Base-by-base conservation (phyloP, 2,329 filamentous ascomycete genomes). In the Pseudogymnoascus sp. region DNA sequence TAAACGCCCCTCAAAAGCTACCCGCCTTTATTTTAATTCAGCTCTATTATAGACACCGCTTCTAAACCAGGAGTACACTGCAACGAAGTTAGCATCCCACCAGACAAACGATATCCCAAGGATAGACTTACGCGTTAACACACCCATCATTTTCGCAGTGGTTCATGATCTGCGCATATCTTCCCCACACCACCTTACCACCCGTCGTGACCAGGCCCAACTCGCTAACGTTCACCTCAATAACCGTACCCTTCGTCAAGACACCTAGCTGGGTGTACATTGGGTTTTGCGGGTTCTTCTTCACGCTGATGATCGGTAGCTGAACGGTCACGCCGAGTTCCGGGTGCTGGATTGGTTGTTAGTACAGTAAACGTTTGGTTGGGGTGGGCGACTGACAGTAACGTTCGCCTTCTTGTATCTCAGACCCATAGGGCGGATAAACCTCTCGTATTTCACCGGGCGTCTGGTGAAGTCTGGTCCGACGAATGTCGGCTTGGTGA, bases 201-300 rank as follows among this genome's bases (percentile, higher is more conserved):
- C 87, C 87, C 1, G 92, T 88, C 2, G 93, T 97, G 23, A 93
- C 91, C 64, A 96, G 80, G 67, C 93, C 93, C 67, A 97, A 77
- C 75, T 97, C 93, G 63, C 84, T 88, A 31, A 96, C 91, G 74
- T 97, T 96, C 71, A 96, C 91, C 77, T 96, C 92, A 72, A 92
- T 85, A 65, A 87, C 83, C 31, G 86, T 92, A 67, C 90, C 90
- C 78, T 91, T 91, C 62, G 89, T 92, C 72, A 96, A 75, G 1
- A 96, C 91, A 66, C 92, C 92, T 4, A 97, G 80, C 72, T 96
- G 91, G 0, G 92, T 96, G 78, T 96, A 96, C 71, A 96, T 81
- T 0, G 90, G 90, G 74, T 90, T 91, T 77, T 91, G 88, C 2
- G 90, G 90, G 78, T 91, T 92, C 82, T 90, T 90, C 81, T 90